Base-by-base conservation (phyloP, 495 filamentous ascomycete species). In the Penicillium cataractarum region DNA sequence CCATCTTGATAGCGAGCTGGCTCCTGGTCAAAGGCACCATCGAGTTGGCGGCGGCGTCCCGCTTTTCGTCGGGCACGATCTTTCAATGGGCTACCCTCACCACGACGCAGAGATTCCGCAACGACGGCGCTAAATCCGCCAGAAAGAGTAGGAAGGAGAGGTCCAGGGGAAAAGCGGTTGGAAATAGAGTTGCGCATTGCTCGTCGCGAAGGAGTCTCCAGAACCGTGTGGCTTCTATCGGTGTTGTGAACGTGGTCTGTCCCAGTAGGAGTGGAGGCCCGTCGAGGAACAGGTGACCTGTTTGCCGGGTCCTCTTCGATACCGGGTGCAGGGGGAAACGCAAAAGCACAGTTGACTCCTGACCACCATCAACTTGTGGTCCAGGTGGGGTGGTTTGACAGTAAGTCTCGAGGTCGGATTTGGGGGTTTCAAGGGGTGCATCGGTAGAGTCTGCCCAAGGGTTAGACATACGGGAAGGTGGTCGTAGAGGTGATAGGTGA, bases 31-130 rank as follows among this genome's bases (percentile, higher is more conserved):
- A 75, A 67, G 2, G 71, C 67, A 8, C 74, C 72, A 21, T 74
- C 74, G 0, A 74, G 60, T 56, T 69, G 74, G 42, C 70, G 71
- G 9, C 76, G 67, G 29, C 68, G 68, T 4, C 63, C 68, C 10
- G 64, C 49, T 37, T 58, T 73, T n/a, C 67, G 63, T 4, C 54
- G 61, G 27, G 58, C 63, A 15, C 77, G 73, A 17, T 77, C 72
- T 52, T 77, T 80, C 32, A 67, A 66, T n/a, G 77, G 73, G 37
- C 69, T 78, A 24, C 69, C 72, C 57, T 82, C 76, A 26, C 83
- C 84, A 10, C 84, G 81, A 29, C 84, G 81, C 6, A 88, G 67
- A 21, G 84, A 82, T 63, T 91, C 88, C 6, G 86, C 87, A 6
- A 88, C 84, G 3, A 88, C 81, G 2, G 82, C 86, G 68, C 78